Evolutionary conservation across 306 rosid genomes (phyloP), one percentile per base, ranked within the genome.

Genomic region (Cucurbita moschata): DNA sequence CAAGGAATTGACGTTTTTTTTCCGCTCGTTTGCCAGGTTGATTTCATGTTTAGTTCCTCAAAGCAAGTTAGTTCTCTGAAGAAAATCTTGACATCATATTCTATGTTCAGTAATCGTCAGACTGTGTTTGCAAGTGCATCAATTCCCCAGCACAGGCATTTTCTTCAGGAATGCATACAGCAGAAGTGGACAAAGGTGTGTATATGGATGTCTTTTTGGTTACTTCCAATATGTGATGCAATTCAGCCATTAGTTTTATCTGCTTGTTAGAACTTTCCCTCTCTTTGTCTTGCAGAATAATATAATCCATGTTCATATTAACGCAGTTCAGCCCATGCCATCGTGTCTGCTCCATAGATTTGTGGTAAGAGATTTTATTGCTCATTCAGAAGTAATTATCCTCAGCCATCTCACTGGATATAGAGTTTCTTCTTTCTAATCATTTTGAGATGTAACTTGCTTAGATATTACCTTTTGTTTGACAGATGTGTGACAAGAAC

Each of bases 71-170:
- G 88, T 79, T 91, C 89, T 62, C 91, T 94, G 13, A 83, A 87
- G 76, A 91, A 91, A 82, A 89, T 94, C 79, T 88, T 94, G 95
- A 89, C 88, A 53, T 86, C 90, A 49, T 89, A 87, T 73, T 91
- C 96, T 9, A 81, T 92, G 23, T 84, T 85, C 84, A 82, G 79
- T 62, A 86, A 77, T 53, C 95, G 95, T 49, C 99, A 94, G 76
- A 94, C 97, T 9, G 74, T 94, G 77, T 94, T 94, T 89, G 95
- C 96, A 51, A 94, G 97, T 78, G 99, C 99, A 62, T 94, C 99
- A 37, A 87, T 94, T 81, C 99, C 97, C 43, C 95, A 91, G 81
- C 99, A 91, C 78, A 87, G 83, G 46, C 90, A 86, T 75, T 94
- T 91, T 80, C 69, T 91, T 80, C 86, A 86, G 51, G 96, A 94